Evolutionary conservation across 2,329 filamentous ascomycete genomes (phyloP).

Genomic region (Sordariomycetes sp.): DNA sequence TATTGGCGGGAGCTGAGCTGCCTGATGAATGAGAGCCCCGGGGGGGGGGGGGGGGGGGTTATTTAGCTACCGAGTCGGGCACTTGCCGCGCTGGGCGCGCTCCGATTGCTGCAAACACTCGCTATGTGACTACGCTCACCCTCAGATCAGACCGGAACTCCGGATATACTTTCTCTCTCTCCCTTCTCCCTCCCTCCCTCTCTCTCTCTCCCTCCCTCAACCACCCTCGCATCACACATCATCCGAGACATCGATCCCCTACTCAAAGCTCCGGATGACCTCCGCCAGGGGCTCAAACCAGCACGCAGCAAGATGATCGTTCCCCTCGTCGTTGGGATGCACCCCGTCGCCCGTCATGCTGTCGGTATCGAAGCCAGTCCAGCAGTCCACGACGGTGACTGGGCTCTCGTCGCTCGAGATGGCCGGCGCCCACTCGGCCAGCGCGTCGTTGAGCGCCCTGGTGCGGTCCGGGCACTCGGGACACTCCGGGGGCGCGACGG

Average conservation of each 20-base stretch:
- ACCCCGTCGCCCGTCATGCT: conserved; percentile 17
- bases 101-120: neutral
- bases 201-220: too few species aligned
- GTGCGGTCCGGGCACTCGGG: conserved; percentile 12
- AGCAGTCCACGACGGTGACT: conserved; percentile 19
- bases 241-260: neutral
- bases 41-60: too few species aligned
- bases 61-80: neutral
- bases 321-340: conserved; percentile 17
- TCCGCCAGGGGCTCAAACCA: conserved; percentile 12
- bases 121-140: neutral
- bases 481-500: conserved; percentile 16
- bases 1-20: neutral
- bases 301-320: conserved; percentile 14
- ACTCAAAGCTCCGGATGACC: conserved; percentile 2
- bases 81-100: neutral
- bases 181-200: too few species aligned
- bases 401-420: conserved; percentile 14
- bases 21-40: neutral
- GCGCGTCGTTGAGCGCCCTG: conserved; percentile 14
- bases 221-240: too few species aligned
- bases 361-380: conserved; percentile 16
- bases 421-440: conserved; percentile 14
- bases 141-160: too few species aligned
- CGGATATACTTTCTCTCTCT: too few species aligned